phyloP scores from a whole-genome alignment of 768 basidiomycete genomes.

The Phylloporus sp. region DNA sequence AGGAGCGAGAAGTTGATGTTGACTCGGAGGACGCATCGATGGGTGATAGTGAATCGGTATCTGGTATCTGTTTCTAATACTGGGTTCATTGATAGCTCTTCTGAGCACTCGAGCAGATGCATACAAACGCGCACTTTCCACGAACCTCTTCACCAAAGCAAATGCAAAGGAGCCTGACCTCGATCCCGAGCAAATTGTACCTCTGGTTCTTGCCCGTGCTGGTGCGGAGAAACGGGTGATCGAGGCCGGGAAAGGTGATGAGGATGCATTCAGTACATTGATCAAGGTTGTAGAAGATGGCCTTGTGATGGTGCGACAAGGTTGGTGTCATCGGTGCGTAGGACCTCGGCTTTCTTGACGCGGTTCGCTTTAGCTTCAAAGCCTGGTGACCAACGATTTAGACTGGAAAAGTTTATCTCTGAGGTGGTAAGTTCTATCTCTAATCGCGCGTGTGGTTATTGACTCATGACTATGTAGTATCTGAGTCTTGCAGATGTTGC shows the following conservation, averaged over 20 bases:
- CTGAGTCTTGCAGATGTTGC: constrained; percentile 37
- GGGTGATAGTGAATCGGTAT: constrained; percentile 22
- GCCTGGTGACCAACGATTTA: constrained; percentile 69
- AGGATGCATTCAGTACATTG: constrained; percentile 48
- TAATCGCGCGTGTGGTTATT: background rate
- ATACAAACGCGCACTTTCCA: constrained; percentile 53
- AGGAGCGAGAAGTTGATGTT: constrained; percentile 21
- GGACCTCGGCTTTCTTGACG: background rate
- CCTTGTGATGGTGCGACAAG: constrained; percentile 55
- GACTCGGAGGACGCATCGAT: constrained; percentile 16
- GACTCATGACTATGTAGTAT: constrained; percentile 39
- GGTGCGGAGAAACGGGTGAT: constrained; percentile 58
- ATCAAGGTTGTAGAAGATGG: constrained; percentile 61
- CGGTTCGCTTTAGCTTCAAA: constrained; percentile 44
- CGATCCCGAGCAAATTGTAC: constrained; percentile 65
- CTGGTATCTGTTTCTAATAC: constrained; percentile 15
- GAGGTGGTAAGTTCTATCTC: constrained; percentile 54
- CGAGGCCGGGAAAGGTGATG: constrained; percentile 47
- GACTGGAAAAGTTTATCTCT: constrained; percentile 81
- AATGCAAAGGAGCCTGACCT: constrained; percentile 17
- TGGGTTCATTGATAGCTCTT: background rate
- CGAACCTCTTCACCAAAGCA: constrained; percentile 45
- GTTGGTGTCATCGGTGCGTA: constrained; percentile 31
- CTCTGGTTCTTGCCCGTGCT: constrained; percentile 60
- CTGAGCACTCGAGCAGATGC: constrained; percentile 40